A percentile compares a stretch with the other conserved stretches of the same genome.
Evolutionary conservation across 208 protist species (phyloP).

Genomic region (Leishmania lainsoni): DNA sequence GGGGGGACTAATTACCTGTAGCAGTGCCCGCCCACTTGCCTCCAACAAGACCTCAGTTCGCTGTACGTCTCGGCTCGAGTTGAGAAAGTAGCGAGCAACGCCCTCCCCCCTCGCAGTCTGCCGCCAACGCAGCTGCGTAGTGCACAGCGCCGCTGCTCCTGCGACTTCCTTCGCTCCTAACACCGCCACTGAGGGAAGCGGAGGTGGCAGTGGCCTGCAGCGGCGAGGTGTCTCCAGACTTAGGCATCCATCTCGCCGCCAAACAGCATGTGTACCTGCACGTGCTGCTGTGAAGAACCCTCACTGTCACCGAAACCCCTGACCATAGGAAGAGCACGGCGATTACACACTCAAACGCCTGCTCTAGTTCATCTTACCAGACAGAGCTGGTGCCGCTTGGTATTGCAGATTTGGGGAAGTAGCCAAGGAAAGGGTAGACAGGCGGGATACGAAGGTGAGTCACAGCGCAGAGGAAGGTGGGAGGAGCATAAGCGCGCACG

Average conservation of each 20-base stretch:
- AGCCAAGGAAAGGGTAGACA: neutral
- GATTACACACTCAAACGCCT: constrained; percentile 4
- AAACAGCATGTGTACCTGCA: constrained; percentile 18
- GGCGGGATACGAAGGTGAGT: neutral
- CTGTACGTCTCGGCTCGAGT: constrained; percentile 17
- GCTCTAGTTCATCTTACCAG: neutral
- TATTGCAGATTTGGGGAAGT: neutral
- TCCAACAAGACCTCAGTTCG: constrained; percentile 22
- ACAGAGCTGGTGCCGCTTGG: neutral
- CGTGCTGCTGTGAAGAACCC: constrained; percentile 14
- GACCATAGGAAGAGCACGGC: constrained; percentile 4
- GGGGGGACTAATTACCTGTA: constrained; percentile 15
- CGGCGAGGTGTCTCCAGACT: too few species aligned
- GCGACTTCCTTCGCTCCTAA: neutral
- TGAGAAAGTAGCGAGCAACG: constrained; percentile 31
- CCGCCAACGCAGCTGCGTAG: neutral
- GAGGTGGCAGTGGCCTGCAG: too few species aligned
- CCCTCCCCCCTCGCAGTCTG: neutral
- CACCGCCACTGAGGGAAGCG: too few species aligned
- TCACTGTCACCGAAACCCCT: neutral
- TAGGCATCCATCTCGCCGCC: neutral
- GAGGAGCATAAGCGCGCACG: neutral
- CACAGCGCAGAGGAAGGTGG: neutral
- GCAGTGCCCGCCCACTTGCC: constrained; percentile 23
- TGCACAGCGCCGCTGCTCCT: neutral